Conservation (phyloP, 805 yeast genomes). For the Candida ascalaphidarum region DNA sequence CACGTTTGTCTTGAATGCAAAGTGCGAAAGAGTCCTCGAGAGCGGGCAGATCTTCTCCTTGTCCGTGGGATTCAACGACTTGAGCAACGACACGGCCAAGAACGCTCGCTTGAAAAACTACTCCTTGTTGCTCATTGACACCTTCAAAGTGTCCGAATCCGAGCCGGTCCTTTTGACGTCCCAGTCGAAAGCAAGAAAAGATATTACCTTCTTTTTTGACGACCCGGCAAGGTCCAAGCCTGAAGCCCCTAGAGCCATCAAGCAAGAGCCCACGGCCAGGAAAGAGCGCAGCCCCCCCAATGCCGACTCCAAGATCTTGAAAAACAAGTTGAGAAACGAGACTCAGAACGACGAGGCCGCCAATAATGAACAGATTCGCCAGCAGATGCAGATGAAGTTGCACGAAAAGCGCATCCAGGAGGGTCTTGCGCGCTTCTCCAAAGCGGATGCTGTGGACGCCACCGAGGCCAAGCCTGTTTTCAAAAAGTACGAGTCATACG, state of each 20-base stretch:
- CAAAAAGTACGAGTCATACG: slow-evolving; percentile 88
- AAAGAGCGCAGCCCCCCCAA: slow-evolving; percentile 17
- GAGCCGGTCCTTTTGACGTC: slow-evolving; percentile 65
- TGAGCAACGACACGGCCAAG: slow-evolving; percentile 38
- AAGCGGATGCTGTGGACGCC: slow-evolving; percentile 64
- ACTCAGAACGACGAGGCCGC: slow-evolving; percentile 58
- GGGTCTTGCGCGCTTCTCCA: slow-evolving; percentile 75
- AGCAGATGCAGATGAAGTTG: slow-evolving; percentile 71
- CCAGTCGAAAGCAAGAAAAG: slow-evolving; percentile 62
- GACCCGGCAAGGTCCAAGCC: slow-evolving; percentile 35
- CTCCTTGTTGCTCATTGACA: slow-evolving; percentile 71
- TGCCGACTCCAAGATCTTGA: slow-evolving; percentile 58
- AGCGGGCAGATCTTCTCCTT: slow-evolving; percentile 72
- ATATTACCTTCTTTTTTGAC: slow-evolving; percentile 75
- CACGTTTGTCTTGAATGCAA: slow-evolving; percentile 60
- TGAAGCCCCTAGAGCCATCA: slow-evolving; percentile 24
- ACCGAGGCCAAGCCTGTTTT: slow-evolving; percentile 64
- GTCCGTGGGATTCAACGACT: slow-evolving; percentile 66
- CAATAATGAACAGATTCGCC: slow-evolving; percentile 68
- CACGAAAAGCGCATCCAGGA: slow-evolving; percentile 82
- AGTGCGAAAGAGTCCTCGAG: slow-evolving; percentile 57
- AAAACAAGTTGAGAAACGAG: slow-evolving; percentile 74
- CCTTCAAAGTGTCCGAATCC: slow-evolving; percentile 57
- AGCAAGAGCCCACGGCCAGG: slow-evolving; percentile 27
- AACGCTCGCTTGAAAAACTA: slow-evolving; percentile 51